Evolutionary conservation across 345 rosid genomes (phyloP).

Genomic region (Arabis alpina): DNA sequence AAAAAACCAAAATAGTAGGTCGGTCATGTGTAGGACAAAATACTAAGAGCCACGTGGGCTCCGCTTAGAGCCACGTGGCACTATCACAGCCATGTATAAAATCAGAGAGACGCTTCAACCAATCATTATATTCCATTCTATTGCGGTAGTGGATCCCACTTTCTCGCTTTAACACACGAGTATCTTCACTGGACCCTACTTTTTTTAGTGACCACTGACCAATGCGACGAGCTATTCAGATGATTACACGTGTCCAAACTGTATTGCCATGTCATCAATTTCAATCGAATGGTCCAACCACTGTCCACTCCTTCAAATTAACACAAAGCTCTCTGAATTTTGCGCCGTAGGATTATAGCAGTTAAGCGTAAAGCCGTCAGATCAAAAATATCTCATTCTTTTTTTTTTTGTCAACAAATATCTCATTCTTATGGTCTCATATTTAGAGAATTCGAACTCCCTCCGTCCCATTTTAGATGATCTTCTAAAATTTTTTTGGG

Average conservation of each 20-base stretch:
- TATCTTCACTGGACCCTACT: not conserved
- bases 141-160: not conserved
- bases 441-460: conserved; percentile 1
- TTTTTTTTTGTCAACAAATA: too few species aligned
- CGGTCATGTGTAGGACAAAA: conserved; percentile 23
- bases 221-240: not conserved
- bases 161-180: not conserved
- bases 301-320: not conserved
- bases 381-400: not conserved
- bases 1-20: conserved; percentile 14
- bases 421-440: not conserved
- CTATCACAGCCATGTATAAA: conserved; percentile 1
- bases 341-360: not conserved
- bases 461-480: too few species aligned
- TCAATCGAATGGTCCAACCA: not conserved
- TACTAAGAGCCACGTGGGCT: too few species aligned
- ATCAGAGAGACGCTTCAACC: conserved; percentile 4
- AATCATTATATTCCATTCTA: not conserved
- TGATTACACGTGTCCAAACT: conserved; percentile 4
- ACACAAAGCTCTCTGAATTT: not conserved
- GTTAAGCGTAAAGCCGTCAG: not conserved
- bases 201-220: not conserved
- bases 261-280: conserved; percentile 20
- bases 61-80: conserved; percentile 10
- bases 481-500: too few species aligned